phyloP scores from a whole-genome alignment of 768 basidiomycete genomes.

The Hebeloma cylindrosporum region DNA sequence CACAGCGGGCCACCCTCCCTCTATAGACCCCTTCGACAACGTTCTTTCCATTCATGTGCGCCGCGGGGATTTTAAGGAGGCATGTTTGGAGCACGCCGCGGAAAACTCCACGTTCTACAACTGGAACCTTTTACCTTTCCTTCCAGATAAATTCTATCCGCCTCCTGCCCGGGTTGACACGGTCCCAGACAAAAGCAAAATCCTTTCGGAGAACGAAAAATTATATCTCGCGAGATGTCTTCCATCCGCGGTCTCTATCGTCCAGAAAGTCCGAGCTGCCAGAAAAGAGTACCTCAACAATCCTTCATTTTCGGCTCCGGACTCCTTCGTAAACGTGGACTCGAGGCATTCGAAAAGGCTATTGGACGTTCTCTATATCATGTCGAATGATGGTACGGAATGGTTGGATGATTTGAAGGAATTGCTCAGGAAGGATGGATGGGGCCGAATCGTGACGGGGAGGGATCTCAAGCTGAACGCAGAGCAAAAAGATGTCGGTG shows the following conservation, averaged over 20 bases:
- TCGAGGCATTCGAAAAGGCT: conserved; percentile 25
- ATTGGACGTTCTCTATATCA: conserved; percentile 47
- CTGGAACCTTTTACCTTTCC: conserved; percentile 46
- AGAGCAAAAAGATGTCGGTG: conserved; percentile 46
- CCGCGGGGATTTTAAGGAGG: conserved; percentile 50
- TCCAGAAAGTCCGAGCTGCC: conserved; percentile 38
- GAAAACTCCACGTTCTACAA: conserved; percentile 47
- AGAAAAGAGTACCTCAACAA: conserved; percentile 40
- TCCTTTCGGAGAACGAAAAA: conserved; percentile 40
- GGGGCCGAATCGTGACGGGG: conserved; percentile 46
- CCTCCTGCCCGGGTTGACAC: conserved; percentile 22
- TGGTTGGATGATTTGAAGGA: conserved; percentile 48
- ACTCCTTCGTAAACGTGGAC: conserved; percentile 24
- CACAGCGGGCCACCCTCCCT: conserved; percentile 19
- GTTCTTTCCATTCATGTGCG: conserved; percentile 54
- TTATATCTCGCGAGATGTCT: conserved; percentile 46
- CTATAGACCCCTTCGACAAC: conserved; percentile 37
- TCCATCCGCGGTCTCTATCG: conserved; percentile 42
- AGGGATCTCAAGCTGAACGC: conserved; percentile 43
- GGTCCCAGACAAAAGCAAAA: conserved; percentile 29
- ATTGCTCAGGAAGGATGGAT: conserved; percentile 36
- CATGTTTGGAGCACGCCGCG: conserved; percentile 41
- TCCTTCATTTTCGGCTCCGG: conserved; percentile 11
- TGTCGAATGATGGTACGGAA: conserved; percentile 51
- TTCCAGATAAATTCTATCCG: conserved; percentile 47